phyloP scores from a whole-genome alignment of 1,284 basidiomycete species.

The Malassezia psittaci region DNA sequence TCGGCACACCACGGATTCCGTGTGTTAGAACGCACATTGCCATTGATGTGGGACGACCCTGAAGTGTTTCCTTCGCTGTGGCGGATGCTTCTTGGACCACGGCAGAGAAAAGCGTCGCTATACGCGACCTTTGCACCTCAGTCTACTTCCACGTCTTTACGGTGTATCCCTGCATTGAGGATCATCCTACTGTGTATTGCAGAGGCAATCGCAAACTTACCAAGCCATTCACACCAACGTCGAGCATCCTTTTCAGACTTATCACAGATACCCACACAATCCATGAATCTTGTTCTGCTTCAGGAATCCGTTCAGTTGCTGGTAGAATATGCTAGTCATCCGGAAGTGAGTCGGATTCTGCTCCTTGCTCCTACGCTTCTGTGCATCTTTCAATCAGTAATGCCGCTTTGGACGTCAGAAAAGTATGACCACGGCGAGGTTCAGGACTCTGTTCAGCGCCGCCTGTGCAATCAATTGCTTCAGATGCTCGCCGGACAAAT shows the following conservation, averaged over 20 bases:
- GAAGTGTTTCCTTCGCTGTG: slow-evolving; percentile 56
- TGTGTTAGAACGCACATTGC: slow-evolving; percentile 62
- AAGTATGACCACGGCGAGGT: neutral
- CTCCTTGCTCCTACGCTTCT: slow-evolving; percentile 36
- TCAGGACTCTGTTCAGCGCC: neutral
- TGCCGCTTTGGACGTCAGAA: slow-evolving; percentile 10
- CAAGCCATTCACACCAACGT: slow-evolving; percentile 1
- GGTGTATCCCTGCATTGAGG: slow-evolving; percentile 25
- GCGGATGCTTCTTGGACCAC: slow-evolving; percentile 55
- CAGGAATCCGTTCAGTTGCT: slow-evolving; percentile 25
- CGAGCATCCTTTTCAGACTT: slow-evolving; percentile 6
- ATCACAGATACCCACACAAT: neutral
- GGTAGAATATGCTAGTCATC: slow-evolving; percentile 15
- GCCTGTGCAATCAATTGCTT: slow-evolving; percentile 11
- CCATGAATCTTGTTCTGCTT: slow-evolving; percentile 9
- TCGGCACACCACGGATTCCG: slow-evolving; percentile 57
- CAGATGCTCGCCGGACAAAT: slow-evolving; percentile 22
- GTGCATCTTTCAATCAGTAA: slow-evolving; percentile 31
- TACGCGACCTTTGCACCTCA: slow-evolving; percentile 56
- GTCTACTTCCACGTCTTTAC: neutral
- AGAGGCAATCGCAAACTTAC: slow-evolving; percentile 18
- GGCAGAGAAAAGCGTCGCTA: slow-evolving; percentile 52
- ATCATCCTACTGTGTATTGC: slow-evolving; percentile 30
- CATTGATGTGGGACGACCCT: slow-evolving; percentile 60
- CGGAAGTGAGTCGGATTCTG: slow-evolving; percentile 21